Percentiles rank a stretch among this genome's conserved stretches.
Evolutionary conservation across 2,329 filamentous ascomycete genomes (phyloP).

Genomic region (Ophiostoma angusticollis): DNA sequence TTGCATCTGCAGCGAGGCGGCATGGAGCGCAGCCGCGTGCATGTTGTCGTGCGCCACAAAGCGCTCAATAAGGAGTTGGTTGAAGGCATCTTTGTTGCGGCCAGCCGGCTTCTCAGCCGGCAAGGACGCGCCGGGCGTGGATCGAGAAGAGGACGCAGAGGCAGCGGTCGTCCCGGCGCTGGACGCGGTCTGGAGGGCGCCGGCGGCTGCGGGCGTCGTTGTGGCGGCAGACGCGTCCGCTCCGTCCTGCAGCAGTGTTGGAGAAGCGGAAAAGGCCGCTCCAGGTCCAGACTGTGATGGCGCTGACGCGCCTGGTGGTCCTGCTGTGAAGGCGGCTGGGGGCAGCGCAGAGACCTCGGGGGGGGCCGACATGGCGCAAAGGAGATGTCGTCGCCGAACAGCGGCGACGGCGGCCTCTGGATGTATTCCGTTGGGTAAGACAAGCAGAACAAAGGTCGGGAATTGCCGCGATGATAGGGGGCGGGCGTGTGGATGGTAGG

Average conservation of each 20-base stretch:
- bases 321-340: constrained; percentile 4
- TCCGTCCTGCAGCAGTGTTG: background rate
- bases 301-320: constrained; percentile 8
- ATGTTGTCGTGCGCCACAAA: constrained; percentile 42
- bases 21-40: constrained; percentile 39
- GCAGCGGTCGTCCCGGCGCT: background rate
- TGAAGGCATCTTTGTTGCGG: constrained; percentile 44
- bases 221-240: background rate
- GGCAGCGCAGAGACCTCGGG: constrained; percentile 23
- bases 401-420: constrained; percentile 18
- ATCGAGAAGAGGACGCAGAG: background rate
- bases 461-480: constrained; percentile 3
- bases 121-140: background rate
- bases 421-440: background rate
- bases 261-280: constrained; percentile 1
- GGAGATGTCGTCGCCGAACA: constrained; percentile 24
- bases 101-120: constrained; percentile 9
- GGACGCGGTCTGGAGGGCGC: constrained; percentile 5
- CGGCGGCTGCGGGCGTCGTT: background rate
- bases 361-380: constrained; percentile 28
- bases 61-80: constrained; percentile 39
- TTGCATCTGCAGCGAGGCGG: constrained; percentile 43
- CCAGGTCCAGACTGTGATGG: background rate
- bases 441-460: background rate
- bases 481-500: constrained; percentile 5